Evolutionary conservation across 345 rosid species (phyloP), one percentile per base, ranked within the genome.

Genomic region (Eucalyptus cloeziana): DNA sequence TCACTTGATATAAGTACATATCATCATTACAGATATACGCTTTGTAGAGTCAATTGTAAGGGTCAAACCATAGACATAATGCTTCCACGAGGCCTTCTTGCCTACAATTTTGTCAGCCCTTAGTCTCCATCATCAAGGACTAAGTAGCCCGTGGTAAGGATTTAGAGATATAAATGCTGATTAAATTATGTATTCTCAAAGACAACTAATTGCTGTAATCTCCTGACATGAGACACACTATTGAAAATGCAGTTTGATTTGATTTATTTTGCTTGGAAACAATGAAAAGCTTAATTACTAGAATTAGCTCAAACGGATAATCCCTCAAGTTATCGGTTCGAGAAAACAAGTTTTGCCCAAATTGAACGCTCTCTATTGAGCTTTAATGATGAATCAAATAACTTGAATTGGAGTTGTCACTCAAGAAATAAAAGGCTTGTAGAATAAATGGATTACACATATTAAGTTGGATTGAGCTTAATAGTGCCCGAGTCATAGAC

Each of bases 31-130:
- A 51, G 16, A n/a, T n/a, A 51, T 6, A 51, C 16, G 54, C 2
- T 51, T 3, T 51, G 54, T 51, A 51, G 54, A 51, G 21, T 51
- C 54, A 51, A 51, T 51, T 51, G 54, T 16, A 16, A 1, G 54
- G 54, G 94, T 90, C 90, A 95, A 89, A 51, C 96, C 98, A 87
- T 91, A 94, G 52, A 96, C 91, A 88, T 97, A 94, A 91, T 97
- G 97, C 89, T 92, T 93, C 93, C 96, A 96, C 92, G 96, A 87
- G 44, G 96, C 90, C 92, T 90, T 95, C 93, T 97, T 93, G 80
- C 95, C 97, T 95, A 94, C 89, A 92, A 79, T 85, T 87, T 21
- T 54, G 87, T 43, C 43, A 86, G 40, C 31, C 19, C 30, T 62
- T 9, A 14, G 64, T 25, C 5, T 50, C 85, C 12, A 33, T 64